Evolutionary conservation across 306 rosid species (phyloP).

Genomic region (Hippophae rhamnoides): DNA sequence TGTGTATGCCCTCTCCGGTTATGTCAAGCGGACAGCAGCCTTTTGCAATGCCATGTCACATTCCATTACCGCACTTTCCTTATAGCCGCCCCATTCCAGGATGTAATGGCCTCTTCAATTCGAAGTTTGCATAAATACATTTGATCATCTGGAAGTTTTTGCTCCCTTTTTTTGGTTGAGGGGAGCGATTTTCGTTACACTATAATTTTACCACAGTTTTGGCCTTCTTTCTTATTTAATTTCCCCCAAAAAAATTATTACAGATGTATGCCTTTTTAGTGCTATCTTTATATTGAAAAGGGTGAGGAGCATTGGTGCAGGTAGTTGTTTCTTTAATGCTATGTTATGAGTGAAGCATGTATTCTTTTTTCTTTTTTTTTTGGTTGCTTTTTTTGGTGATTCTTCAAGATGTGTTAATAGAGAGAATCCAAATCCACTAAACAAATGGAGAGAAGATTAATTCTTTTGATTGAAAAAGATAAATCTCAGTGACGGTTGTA

Average conservation of each 20-base stretch:
- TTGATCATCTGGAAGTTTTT: background rate
- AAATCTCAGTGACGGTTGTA: too few relatives aligned
- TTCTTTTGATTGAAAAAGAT: too few relatives aligned
- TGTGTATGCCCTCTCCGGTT: constrained; percentile 44
- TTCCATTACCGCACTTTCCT: constrained; percentile 42
- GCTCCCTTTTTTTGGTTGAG: background rate
- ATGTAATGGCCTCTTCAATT: constrained; percentile 35
- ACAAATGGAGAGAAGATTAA: too few relatives aligned
- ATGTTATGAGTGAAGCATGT: background rate
- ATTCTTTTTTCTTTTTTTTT: background rate
- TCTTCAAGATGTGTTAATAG: too few relatives aligned
- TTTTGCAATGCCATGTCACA: constrained; percentile 45
- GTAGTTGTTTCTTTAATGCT: background rate
- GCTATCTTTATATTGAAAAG: background rate
- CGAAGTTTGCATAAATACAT: constrained; percentile 32
- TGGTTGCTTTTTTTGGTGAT: background rate
- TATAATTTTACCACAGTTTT: constrained; percentile 22
- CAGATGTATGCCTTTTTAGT: background rate
- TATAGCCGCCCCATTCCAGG: constrained; percentile 43
- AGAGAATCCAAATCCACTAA: too few relatives aligned
- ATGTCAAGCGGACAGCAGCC: constrained; percentile 47
- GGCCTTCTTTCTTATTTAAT: constrained; percentile 8
- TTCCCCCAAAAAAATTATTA: constrained; percentile 11
- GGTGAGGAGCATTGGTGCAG: background rate
- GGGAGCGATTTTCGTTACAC: background rate